phyloP scores from a whole-genome alignment of 2,329 filamentous ascomycete genomes.

The Claviceps quebecensis region DNA sequence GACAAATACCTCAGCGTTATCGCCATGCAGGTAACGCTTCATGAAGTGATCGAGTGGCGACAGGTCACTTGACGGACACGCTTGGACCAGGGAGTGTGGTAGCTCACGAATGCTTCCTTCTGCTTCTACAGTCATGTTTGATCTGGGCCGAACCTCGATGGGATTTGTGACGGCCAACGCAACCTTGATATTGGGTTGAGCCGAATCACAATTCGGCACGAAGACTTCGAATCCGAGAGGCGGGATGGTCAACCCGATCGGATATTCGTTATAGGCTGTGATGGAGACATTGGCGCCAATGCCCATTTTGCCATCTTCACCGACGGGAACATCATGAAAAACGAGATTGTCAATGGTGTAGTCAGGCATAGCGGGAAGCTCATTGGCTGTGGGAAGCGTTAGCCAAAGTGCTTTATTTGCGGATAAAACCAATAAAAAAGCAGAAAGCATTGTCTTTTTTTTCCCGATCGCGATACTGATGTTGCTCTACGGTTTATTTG shows the following conservation, averaged over 20 bases:
- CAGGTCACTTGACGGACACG: slow-evolving; percentile 61
- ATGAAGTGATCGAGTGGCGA: slow-evolving; percentile 79
- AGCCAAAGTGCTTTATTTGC: slow-evolving; percentile 12
- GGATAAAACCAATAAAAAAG: neutral
- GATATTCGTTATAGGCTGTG: slow-evolving; percentile 60
- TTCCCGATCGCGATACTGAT: neutral
- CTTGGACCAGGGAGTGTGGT: slow-evolving; percentile 55
- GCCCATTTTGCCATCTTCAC: slow-evolving; percentile 38
- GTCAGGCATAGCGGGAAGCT: slow-evolving; percentile 64
- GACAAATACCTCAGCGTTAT: slow-evolving; percentile 67
- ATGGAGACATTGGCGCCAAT: slow-evolving; percentile 73
- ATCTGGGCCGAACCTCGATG: slow-evolving; percentile 53
- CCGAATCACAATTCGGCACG: slow-evolving; percentile 62
- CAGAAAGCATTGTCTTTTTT: neutral
- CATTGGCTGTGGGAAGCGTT: slow-evolving; percentile 35
- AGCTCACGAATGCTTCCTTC: slow-evolving; percentile 59
- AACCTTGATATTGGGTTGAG: slow-evolving; percentile 62
- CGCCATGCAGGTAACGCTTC: slow-evolving; percentile 66
- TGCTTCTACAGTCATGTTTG: slow-evolving; percentile 54
- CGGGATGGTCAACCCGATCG: slow-evolving; percentile 63
- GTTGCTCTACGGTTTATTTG: slow-evolving; percentile 13
- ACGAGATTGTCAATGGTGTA: slow-evolving; percentile 74
- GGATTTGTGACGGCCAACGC: slow-evolving; percentile 58
- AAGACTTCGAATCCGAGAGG: slow-evolving; percentile 72
- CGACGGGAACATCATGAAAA: slow-evolving; percentile 54